phyloP scores from a whole-genome alignment of 805 yeast genomes.

The Spathaspora hagerdaliae region DNA sequence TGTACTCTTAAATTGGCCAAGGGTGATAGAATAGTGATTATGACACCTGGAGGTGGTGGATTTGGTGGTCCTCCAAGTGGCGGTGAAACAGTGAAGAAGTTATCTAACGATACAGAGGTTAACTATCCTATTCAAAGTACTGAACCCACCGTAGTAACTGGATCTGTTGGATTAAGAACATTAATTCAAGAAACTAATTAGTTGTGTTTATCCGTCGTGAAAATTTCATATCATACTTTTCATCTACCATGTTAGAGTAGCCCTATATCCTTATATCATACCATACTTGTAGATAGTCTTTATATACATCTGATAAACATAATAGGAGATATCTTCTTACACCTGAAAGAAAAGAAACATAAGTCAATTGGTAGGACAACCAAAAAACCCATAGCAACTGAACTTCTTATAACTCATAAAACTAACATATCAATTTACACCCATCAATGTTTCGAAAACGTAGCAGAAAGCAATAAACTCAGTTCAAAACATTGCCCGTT shows the following conservation, averaged over 20 bases:
- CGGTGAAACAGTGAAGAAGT: slow-evolving; percentile 1
- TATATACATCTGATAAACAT: too few species aligned
- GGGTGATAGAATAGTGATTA: slow-evolving; percentile 40
- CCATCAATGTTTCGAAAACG: too few species aligned
- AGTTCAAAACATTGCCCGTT: too few species aligned
- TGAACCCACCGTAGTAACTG: slow-evolving; percentile 26
- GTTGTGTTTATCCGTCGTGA: slow-evolving; percentile 3
- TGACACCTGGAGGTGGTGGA: slow-evolving; percentile 46
- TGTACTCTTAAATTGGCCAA: slow-evolving; percentile 25
- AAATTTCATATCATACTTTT: not conserved
- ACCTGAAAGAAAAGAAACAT: too few species aligned
- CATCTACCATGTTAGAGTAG: not conserved
- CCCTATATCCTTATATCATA: not conserved
- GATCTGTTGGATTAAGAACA: slow-evolving; percentile 32
- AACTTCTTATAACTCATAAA: too few species aligned
- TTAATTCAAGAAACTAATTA: slow-evolving; percentile 35
- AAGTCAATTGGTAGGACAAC: too few species aligned
- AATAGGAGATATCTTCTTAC: too few species aligned
- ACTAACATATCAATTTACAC: too few species aligned
- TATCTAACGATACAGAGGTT: slow-evolving; percentile 4
- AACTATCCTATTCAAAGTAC: slow-evolving; percentile 21
- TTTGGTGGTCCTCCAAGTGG: slow-evolving; percentile 27
- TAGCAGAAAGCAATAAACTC: too few species aligned
- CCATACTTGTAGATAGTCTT: too few species aligned
- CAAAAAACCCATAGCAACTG: too few species aligned